These are phyloP conservation scores for Acidiella bohemica DNA, from an alignment of 495 filamentous ascomycete genomes.

Conservation along the genomic window DNA sequence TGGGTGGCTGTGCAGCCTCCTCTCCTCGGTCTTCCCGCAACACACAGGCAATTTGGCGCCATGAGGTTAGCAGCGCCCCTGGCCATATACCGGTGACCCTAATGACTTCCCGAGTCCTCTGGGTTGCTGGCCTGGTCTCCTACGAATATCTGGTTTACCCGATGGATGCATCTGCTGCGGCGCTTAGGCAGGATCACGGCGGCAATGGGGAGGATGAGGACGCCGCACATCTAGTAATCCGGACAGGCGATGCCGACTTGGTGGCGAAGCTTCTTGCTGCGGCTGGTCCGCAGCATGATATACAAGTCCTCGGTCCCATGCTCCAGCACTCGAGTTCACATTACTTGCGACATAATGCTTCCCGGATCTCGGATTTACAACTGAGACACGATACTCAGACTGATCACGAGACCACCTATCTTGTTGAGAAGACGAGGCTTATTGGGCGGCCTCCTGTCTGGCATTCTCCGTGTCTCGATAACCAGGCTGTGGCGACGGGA, in stretches of 20 bases:
- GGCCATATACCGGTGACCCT: background rate
- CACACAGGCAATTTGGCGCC: conserved; percentile 1
- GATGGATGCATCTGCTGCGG: background rate
- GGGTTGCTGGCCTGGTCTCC: conserved; percentile 14
- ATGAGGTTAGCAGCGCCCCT: background rate
- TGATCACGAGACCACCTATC: background rate
- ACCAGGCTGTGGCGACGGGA: background rate
- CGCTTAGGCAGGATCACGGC: background rate
- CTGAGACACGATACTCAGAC: background rate
- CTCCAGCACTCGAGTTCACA: conserved; percentile 9
- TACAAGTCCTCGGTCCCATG: conserved; percentile 8
- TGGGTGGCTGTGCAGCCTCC: too few relatives aligned
- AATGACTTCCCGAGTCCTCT: conserved; percentile 12
- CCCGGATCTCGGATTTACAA: conserved; percentile 11
- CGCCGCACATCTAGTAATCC: conserved; percentile 9
- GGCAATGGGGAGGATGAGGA: background rate
- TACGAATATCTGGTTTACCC: conserved; percentile 18
- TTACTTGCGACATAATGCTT: conserved; percentile 13
- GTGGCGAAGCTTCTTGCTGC: conserved; percentile 15
- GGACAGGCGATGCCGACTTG: conserved; percentile 10
- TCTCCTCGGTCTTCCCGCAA: too few relatives aligned
- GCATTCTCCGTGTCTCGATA: conserved; percentile 10
- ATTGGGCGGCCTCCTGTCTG: conserved; percentile 9
- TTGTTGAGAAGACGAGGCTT: background rate
- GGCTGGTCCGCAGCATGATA: conserved; percentile 13